phyloP scores from a whole-genome alignment of 2,329 filamentous ascomycete species.

The Penicillium sp. region DNA sequence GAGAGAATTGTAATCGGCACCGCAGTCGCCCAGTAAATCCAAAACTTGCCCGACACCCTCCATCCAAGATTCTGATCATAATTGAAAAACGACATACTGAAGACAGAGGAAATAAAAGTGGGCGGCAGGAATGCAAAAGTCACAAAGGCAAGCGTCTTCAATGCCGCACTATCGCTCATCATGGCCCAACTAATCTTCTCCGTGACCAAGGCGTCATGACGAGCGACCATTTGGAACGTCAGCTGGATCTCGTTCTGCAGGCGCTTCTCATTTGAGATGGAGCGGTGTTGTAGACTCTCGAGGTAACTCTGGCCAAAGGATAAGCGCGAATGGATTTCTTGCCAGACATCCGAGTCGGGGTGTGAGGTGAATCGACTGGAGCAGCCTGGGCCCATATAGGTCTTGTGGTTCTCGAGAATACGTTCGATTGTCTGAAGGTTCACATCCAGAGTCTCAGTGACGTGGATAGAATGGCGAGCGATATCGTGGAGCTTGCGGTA shows the following conservation, averaged over 20 bases:
- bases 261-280: constrained; percentile 33
- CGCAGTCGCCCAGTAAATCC: constrained; percentile 36
- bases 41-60: constrained; percentile 29
- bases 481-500: constrained; percentile 33
- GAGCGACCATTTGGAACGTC: constrained; percentile 36
- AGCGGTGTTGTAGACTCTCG: constrained; percentile 26
- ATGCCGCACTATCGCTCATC: constrained; percentile 51
- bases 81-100: constrained; percentile 39
- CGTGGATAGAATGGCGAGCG: constrained; percentile 36
- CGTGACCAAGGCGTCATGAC: constrained; percentile 25
- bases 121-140: constrained; percentile 55
- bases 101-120: constrained; percentile 50
- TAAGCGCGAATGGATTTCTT: constrained; percentile 24
- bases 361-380: neutral
- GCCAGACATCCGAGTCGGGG: constrained; percentile 1
- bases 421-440: constrained; percentile 26
- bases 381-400: constrained; percentile 2
- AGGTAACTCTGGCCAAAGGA: constrained; percentile 27
- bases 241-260: constrained; percentile 36
- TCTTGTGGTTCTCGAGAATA: constrained; percentile 23
- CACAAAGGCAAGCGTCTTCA: constrained; percentile 55
- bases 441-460: constrained; percentile 33
- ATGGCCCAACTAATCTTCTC: constrained; percentile 1
- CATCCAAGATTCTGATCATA: constrained; percentile 23
- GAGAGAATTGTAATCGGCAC: constrained; percentile 27